Percentiles rank a stretch among this genome's conserved stretches.
These are phyloP conservation scores for Racocetra persica DNA, from an alignment of 371 early-diverging fungal genomes.

Conservation along the genomic window DNA sequence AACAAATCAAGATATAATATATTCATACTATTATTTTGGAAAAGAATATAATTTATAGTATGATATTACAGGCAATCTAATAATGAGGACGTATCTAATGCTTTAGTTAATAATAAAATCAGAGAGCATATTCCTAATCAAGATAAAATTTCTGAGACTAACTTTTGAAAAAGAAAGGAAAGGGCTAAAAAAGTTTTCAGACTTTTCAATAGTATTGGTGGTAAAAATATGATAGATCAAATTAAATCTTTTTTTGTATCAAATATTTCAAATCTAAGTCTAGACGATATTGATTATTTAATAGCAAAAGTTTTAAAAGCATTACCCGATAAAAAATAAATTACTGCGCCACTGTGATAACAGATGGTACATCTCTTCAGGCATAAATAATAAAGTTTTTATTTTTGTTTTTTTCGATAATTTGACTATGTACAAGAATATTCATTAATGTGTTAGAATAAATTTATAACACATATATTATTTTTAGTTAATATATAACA, in stretches of 20 bases:
- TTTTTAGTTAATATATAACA: too few relatives aligned
- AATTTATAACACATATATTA: too few relatives aligned
- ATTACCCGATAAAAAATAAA: too few relatives aligned
- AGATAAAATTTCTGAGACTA: conserved; percentile 14
- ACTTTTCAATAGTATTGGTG: conserved; percentile 25
- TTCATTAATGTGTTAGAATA: too few relatives aligned
- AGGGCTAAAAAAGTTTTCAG: conserved; percentile 20
- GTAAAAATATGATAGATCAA: background rate
- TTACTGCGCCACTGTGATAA: too few relatives aligned
- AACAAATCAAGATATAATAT: background rate
- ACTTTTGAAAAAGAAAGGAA: conserved; percentile 38
- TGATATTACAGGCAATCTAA: background rate
- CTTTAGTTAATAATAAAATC: conserved; percentile 32
- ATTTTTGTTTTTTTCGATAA: too few relatives aligned
- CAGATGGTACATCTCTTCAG: too few relatives aligned
- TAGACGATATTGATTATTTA: background rate
- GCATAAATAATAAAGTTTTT: too few relatives aligned
- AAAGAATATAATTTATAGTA: background rate
- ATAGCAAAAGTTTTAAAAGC: too few relatives aligned
- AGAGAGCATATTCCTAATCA: background rate
- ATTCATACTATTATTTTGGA: background rate
- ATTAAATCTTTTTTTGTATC: conserved; percentile 13
- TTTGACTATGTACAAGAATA: too few relatives aligned
- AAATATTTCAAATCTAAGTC: conserved; percentile 22
- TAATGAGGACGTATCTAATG: background rate